Percentiles rank a stretch among this genome's conserved stretches.
Evolutionary conservation across 495 filamentous ascomycete genomes (phyloP).

Genomic region (Penicillium cinerascens): DNA sequence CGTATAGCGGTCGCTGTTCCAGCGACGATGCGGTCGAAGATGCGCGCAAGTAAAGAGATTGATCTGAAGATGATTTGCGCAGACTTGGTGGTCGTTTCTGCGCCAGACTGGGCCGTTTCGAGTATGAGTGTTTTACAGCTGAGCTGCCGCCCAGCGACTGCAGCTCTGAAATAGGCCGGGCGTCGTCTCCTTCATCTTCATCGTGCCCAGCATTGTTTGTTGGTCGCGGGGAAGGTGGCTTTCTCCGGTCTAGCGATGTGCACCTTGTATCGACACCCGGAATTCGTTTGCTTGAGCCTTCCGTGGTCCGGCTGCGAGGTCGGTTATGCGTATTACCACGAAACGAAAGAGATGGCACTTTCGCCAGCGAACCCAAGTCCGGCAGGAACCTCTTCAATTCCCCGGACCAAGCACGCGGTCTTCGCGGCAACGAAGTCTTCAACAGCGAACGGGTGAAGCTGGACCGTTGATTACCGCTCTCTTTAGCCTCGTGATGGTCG

Average conservation of each 20-base stretch:
- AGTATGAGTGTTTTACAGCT: constrained; percentile 36
- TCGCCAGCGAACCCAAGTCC: constrained; percentile 41
- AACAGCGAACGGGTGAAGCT: constrained; percentile 41
- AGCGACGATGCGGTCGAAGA: constrained; percentile 76
- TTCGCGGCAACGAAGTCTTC: constrained; percentile 36
- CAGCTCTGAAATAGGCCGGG: constrained; percentile 26
- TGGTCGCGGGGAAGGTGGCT: neutral
- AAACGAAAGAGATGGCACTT: constrained; percentile 47
- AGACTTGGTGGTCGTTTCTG: constrained; percentile 37
- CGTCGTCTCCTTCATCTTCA: constrained; percentile 20
- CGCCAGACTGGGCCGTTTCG: constrained; percentile 24
- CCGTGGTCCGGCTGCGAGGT: constrained; percentile 30
- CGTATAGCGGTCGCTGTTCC: constrained; percentile 82
- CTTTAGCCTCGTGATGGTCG: constrained; percentile 12
- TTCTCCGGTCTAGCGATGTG: constrained; percentile 12
- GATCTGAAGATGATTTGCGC: constrained; percentile 67
- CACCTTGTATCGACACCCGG: neutral
- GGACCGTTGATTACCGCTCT: constrained; percentile 19
- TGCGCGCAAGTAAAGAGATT: constrained; percentile 61
- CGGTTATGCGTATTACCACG: constrained; percentile 29
- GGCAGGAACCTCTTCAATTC: constrained; percentile 45
- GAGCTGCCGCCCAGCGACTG: constrained; percentile 27
- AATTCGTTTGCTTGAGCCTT: constrained; percentile 2
- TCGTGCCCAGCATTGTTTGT: constrained; percentile 2
- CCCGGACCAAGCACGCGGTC: constrained; percentile 41